A percentile compares a stretch with the other conserved stretches of the same genome.
These are phyloP conservation scores for Colletotrichum aenigma DNA, from an alignment of 2,329 filamentous ascomycete species.

Conservation along the genomic window DNA sequence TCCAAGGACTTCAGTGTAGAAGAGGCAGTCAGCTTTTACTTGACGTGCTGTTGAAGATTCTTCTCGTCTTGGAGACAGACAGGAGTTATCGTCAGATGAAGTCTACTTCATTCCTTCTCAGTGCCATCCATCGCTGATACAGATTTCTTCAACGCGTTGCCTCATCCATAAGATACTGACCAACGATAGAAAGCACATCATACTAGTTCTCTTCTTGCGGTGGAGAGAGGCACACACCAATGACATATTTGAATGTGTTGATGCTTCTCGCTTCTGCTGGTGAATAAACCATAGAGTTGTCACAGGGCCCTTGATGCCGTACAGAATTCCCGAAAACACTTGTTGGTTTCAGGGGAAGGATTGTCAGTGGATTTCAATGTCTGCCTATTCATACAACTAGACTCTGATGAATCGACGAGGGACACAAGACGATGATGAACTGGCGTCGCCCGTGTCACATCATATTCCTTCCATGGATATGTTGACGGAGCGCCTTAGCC, in stretches of 20 bases:
- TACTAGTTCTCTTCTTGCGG: fast-evolving
- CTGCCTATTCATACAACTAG: fast-evolving
- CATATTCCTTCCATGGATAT: not conserved
- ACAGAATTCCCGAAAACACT: fast-evolving
- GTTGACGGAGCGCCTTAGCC: not conserved
- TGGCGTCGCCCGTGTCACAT: fast-evolving
- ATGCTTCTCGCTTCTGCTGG: not conserved
- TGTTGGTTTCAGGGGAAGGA: fast-evolving
- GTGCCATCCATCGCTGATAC: fast-evolving
- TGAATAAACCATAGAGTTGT: not conserved
- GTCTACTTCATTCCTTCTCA: not conserved
- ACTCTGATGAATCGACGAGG: not conserved
- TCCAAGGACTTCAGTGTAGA: no score
- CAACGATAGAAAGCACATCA: not conserved
- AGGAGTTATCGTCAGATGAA: fast-evolving
- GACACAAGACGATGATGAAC: not conserved
- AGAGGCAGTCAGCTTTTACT: not conserved
- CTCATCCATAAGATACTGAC: not conserved
- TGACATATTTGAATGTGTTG: fast-evolving
- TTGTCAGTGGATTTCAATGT: not conserved
- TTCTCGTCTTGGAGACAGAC: not conserved
- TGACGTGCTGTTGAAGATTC: not conserved
- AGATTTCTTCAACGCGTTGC: not conserved
- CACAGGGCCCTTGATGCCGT: not conserved
- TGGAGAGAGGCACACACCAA: not conserved